phyloP scores from a whole-genome alignment of 345 rosid genomes.

The Eucalyptus tenuipes region DNA sequence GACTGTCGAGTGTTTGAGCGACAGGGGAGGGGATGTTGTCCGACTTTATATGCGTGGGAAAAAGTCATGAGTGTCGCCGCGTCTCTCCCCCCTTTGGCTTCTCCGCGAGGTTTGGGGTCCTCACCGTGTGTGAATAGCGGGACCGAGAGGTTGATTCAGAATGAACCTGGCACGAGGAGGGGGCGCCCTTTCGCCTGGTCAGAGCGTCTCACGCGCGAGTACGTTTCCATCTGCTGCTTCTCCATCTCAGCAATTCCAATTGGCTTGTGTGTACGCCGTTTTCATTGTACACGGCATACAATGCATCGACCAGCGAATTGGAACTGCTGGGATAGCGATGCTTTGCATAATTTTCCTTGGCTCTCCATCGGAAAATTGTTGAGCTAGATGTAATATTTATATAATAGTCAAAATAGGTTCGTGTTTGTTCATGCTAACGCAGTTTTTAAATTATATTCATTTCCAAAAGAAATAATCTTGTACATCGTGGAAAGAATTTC shows the following conservation, averaged over 20 bases:
- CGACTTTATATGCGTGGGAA: neutral
- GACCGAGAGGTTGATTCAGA: neutral
- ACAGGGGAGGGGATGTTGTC: neutral
- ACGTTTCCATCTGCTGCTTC: neutral
- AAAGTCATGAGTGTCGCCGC: neutral
- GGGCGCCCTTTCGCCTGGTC: neutral
- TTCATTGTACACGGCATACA: neutral
- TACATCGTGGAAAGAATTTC: neutral
- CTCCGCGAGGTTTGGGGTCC: neutral
- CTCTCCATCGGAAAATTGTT: neutral
- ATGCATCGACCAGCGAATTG: neutral
- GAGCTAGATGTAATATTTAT: neutral
- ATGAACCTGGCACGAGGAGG: neutral
- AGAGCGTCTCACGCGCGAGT: rapidly evolving
- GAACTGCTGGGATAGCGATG: neutral
- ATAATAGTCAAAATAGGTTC: neutral
- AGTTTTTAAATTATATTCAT: neutral
- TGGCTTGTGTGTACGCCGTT: neutral
- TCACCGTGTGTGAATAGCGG: too few species aligned
- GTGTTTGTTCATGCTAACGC: neutral
- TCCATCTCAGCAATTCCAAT: neutral
- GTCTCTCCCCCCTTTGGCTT: too few species aligned
- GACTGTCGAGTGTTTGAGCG: too few species aligned
- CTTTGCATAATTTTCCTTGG: neutral
- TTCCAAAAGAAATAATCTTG: neutral